Conservation (phyloP, 2,329 filamentous ascomycete genomes). For the Sporothrix brasiliensis region DNA sequence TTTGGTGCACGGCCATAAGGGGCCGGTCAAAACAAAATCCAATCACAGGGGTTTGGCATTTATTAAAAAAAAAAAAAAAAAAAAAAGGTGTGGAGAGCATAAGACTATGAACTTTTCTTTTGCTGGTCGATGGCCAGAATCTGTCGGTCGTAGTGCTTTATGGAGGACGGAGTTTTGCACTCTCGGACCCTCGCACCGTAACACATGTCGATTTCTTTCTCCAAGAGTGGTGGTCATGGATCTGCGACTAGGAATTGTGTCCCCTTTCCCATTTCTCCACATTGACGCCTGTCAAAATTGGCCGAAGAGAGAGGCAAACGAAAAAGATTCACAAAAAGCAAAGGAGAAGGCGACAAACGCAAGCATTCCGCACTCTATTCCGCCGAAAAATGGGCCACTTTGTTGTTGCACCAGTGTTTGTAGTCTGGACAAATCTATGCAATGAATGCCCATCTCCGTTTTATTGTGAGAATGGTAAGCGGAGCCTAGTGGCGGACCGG, state of each 20-base stretch:
- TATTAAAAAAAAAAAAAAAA: neutral
- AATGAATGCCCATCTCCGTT: neutral
- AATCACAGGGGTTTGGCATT: neutral
- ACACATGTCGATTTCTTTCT: neutral
- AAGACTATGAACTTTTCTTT: neutral
- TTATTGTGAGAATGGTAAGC: neutral
- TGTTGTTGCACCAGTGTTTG: neutral
- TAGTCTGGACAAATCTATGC: too few species aligned
- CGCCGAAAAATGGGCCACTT: neutral
- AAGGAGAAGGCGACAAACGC: neutral
- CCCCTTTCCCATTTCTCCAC: neutral
- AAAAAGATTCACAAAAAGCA: neutral
- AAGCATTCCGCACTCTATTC: neutral
- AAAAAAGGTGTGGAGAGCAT: neutral
- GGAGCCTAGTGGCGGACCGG: neutral
- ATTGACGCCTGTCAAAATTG: neutral
- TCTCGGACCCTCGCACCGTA: too few species aligned
- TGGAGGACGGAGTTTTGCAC: too few species aligned
- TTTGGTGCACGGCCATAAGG: neutral
- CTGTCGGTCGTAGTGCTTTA: neutral
- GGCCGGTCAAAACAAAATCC: neutral
- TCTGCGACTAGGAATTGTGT: neutral
- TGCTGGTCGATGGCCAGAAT: neutral
- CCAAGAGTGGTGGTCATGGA: neutral
- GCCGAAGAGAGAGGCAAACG: too few species aligned